These are phyloP conservation scores for Tylopilus sp. DNA, from an alignment of 768 basidiomycete genomes.

Conservation along the genomic window DNA sequence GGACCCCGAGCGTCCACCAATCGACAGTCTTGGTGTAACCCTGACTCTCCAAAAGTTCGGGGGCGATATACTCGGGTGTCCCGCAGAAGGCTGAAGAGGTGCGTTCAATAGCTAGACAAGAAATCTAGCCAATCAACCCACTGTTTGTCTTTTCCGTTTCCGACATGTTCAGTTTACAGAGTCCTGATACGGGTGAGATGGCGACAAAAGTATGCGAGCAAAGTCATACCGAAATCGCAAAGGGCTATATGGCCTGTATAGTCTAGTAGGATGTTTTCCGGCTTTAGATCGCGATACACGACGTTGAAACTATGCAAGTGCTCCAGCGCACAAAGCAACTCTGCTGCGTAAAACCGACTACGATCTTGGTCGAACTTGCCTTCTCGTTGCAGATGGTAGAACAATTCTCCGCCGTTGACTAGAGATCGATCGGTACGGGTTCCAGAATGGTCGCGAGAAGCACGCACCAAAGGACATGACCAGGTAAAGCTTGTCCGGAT, in stretches of 20 bases:
- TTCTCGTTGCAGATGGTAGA: constrained; percentile 96
- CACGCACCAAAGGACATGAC: constrained; percentile 90
- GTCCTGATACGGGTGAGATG: constrained; percentile 39
- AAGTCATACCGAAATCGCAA: constrained; percentile 81
- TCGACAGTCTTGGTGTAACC: constrained; percentile 99
- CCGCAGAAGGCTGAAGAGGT: constrained; percentile 84
- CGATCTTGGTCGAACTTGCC: constrained; percentile 93
- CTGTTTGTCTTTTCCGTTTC: constrained; percentile 98
- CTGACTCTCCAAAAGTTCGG: constrained; percentile 92
- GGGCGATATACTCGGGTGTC: constrained; percentile 98
- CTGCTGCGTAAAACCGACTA: constrained; percentile 97
- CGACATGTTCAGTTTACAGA: constrained; percentile 96
- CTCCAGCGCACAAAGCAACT: constrained; percentile 90
- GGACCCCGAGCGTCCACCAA: constrained; percentile 98
- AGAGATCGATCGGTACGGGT: background rate
- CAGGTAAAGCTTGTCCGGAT: constrained; percentile 93
- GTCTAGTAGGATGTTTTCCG: constrained; percentile 96
- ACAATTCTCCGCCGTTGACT: constrained; percentile 98
- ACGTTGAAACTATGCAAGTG: constrained; percentile 98
- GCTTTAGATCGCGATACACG: constrained; percentile 96
- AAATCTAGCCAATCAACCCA: constrained; percentile 27
- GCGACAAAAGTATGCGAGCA: background rate
- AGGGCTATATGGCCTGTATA: constrained; percentile 97
- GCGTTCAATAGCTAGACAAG: background rate
- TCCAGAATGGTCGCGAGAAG: background rate